Conservation (phyloP, 148 eudicot genomes). For the Rhododendron simsii region DNA sequence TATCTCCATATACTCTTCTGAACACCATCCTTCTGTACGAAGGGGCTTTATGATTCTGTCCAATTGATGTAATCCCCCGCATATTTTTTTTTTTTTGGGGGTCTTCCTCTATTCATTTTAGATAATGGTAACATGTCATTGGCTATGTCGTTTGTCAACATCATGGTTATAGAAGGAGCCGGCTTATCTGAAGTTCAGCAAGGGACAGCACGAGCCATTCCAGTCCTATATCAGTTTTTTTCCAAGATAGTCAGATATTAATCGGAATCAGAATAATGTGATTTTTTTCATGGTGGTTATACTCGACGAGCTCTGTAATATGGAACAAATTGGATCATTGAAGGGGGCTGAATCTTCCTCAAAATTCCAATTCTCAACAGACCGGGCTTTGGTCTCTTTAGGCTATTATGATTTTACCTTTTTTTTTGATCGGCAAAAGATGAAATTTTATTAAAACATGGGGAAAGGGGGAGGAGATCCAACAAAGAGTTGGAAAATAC, state of each 20-base stretch:
- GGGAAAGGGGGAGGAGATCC: too few species aligned
- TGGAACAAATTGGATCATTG: neutral
- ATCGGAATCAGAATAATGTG: neutral
- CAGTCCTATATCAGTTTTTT: neutral
- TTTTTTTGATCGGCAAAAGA: too few species aligned
- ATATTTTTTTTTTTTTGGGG: too few species aligned
- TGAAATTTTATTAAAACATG: too few species aligned
- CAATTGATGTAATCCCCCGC: neutral
- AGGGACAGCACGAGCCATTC: neutral
- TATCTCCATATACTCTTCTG: conserved; percentile 71
- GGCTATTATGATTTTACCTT: too few species aligned
- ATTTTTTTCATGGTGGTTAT: neutral
- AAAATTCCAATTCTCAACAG: neutral
- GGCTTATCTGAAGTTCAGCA: neutral
- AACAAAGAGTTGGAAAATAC: too few species aligned
- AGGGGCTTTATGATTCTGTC: neutral
- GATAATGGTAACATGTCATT: neutral
- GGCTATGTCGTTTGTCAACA: neutral
- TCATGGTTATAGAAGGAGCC: neutral
- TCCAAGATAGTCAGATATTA: neutral
- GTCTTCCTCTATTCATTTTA: neutral
- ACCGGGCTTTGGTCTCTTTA: neutral
- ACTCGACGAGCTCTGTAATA: neutral
- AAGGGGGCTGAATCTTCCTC: neutral
- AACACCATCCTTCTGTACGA: neutral